Percentiles rank a stretch among this genome's conserved stretches.
These are phyloP conservation scores for Inga leiocalycina DNA, from an alignment of 306 rosid genomes.

Conservation along the genomic window DNA sequence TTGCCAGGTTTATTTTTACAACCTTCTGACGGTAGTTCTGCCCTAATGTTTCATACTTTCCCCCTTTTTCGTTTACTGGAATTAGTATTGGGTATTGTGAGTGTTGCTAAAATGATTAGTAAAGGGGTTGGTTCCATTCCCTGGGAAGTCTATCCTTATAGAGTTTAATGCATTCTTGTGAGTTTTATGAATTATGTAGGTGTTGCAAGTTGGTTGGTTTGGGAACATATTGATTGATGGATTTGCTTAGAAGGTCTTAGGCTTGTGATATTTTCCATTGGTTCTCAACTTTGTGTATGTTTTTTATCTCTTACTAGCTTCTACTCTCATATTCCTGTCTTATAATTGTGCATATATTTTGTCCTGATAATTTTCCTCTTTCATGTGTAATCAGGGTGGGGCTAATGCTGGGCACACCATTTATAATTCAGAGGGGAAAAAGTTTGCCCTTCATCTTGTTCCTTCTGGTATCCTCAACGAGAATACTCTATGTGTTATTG, in stretches of 20 bases:
- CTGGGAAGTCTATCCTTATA: background rate
- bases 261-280: conserved; percentile 1
- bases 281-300: conserved; percentile 5
- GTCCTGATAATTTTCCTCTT: conserved; percentile 15
- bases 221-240: background rate
- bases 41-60: background rate
- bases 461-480: conserved; percentile 95
- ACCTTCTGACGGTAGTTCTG: background rate
- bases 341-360: background rate
- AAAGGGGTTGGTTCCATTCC: background rate
- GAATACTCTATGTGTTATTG: conserved; percentile 87
- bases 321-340: background rate
- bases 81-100: conserved; percentile 25
- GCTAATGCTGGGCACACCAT: conserved; percentile 98
- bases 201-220: conserved; percentile 12
- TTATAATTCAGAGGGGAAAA: conserved; percentile 92
- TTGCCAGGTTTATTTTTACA: conserved; percentile 64
- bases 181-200: conserved; percentile 4
- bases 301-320: background rate
- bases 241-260: background rate
- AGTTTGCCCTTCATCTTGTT: conserved; percentile 94
- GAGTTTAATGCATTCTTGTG: background rate
- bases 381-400: conserved; percentile 64
- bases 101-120: conserved; percentile 1
- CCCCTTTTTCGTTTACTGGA: background rate